phyloP scores from a whole-genome alignment of 805 yeast genomes.

The Barnettozyma salicaria region DNA sequence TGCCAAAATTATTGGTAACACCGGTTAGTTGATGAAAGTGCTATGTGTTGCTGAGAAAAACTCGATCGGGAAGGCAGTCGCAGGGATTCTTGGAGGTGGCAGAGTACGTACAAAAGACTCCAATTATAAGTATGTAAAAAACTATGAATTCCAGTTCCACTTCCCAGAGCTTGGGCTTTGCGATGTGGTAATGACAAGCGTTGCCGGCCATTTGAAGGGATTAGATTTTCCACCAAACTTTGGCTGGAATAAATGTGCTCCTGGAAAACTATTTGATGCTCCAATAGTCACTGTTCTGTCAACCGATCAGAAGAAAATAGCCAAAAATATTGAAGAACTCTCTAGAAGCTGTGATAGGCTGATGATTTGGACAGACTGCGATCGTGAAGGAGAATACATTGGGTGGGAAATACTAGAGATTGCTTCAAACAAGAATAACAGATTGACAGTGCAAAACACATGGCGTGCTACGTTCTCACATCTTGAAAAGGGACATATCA shows the following conservation, averaged over 20 bases:
- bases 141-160: constrained; percentile 68
- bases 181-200: constrained; percentile 87
- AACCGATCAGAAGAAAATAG: constrained; percentile 42
- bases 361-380: constrained; percentile 99
- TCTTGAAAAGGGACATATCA: constrained; percentile 67
- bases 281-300: constrained; percentile 43
- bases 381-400: constrained; percentile 91
- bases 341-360: constrained; percentile 54
- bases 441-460: constrained; percentile 41
- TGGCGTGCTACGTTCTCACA: constrained; percentile 86
- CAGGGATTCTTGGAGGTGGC: constrained; percentile 74
- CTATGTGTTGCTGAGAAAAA: constrained; percentile 97
- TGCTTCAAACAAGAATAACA: constrained; percentile 47
- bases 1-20: too few relatives aligned
- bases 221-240: constrained; percentile 58
- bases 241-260: constrained; percentile 62
- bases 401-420: constrained; percentile 76
- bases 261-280: constrained; percentile 65
- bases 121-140: constrained; percentile 57
- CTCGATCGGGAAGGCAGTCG: constrained; percentile 83
- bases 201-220: constrained; percentile 74
- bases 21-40: constrained; percentile 49
- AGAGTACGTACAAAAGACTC: constrained; percentile 41
- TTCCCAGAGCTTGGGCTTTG: constrained; percentile 61
- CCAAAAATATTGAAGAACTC: constrained; percentile 61